Evolutionary conservation across 1,284 basidiomycete species (phyloP), one percentile per base, ranked within the genome.

Genomic region (Boletus albobrunnescens): DNA sequence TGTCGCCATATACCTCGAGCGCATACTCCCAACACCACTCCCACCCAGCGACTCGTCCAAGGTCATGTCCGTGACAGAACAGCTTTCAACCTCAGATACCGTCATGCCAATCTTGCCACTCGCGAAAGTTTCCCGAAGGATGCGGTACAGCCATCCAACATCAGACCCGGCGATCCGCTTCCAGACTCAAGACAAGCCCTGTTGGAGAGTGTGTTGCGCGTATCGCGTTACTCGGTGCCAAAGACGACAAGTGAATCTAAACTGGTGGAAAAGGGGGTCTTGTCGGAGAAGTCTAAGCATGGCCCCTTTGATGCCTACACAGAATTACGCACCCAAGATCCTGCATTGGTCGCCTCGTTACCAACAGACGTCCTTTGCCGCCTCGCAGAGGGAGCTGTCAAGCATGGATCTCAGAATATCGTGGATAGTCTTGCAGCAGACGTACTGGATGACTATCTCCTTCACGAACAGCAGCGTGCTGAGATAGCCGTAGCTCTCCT

Each of bases 1-100:
- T 77, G 77, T 70, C 77, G 74, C 64, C 72, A 67, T 64, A 63
- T 74, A 52, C 61, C 65, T 53, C 67, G 61, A 69, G 65, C 67
- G 60, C 65, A 66, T 61, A 56, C 65, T 54, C 54, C 60, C 49
- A 65, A 60, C 49, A 47, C 57, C 56, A 43, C 44, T 51, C 49
- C 47, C 26, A 36, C 47, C 28, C 52, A 53, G 53, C 65, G 46
- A 52, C 44, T 59, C 54, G 43, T 55, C 48, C 51, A 56, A 56
- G 49, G 43, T 28, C 54, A 54, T 43, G 59, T 51, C 35, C 67
- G 58, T 44, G 43, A 57, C 28, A 64, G 61, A 27, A 52, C 59
- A 9, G 33, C 39, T 32, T 31, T 51, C 54, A n/a, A 46, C 65
- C 41, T 44, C 41, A 59, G 44, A 47, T 35, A 65, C 63, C 22